Percentiles rank a stretch among this genome's conserved stretches.
phyloP scores from a whole-genome alignment of 2,329 filamentous ascomycete species.

The Domatiomyces catenatus region DNA sequence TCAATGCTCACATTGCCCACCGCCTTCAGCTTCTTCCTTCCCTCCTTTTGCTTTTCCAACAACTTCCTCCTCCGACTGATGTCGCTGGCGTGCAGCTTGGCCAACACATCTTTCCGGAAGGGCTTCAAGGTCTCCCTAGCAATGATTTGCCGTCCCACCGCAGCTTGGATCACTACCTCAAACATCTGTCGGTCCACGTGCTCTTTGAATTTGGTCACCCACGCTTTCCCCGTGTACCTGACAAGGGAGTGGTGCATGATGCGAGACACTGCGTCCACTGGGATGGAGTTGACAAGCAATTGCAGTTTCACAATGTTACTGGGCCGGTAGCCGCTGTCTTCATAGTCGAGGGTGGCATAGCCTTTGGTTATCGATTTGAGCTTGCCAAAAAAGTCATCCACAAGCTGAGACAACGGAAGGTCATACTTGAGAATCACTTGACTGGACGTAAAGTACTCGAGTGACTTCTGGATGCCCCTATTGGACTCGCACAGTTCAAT shows the following conservation, averaged over 20 bases:
- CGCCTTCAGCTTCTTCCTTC: slow-evolving; percentile 65
- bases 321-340: slow-evolving; percentile 75
- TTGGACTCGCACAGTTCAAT: slow-evolving; percentile 90
- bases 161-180: slow-evolving; percentile 87
- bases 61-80: slow-evolving; percentile 68
- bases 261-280: slow-evolving; percentile 87
- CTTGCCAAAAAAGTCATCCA: slow-evolving; percentile 95
- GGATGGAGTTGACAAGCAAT: slow-evolving; percentile 78
- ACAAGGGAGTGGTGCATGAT: slow-evolving; percentile 73
- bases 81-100: slow-evolving; percentile 86
- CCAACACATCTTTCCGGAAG: slow-evolving; percentile 86
- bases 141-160: slow-evolving; percentile 65
- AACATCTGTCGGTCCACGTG: slow-evolving; percentile 96
- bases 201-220: slow-evolving; percentile 93
- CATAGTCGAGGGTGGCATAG: slow-evolving; percentile 91
- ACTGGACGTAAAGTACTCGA: slow-evolving; percentile 80
- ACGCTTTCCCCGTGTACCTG: slow-evolving; percentile 63
- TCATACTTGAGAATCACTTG: slow-evolving; percentile 94
- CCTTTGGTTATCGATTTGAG: slow-evolving; percentile 87
- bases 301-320: slow-evolving; percentile 78
- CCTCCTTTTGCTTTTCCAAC: slow-evolving; percentile 92
- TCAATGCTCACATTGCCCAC: slow-evolving; percentile 88
- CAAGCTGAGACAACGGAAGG: slow-evolving; percentile 71
- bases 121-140: slow-evolving; percentile 92
- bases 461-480: slow-evolving; percentile 68